Base-by-base conservation (phyloP, 2,329 filamentous ascomycete genomes). In the Ophiostoma ips region DNA sequence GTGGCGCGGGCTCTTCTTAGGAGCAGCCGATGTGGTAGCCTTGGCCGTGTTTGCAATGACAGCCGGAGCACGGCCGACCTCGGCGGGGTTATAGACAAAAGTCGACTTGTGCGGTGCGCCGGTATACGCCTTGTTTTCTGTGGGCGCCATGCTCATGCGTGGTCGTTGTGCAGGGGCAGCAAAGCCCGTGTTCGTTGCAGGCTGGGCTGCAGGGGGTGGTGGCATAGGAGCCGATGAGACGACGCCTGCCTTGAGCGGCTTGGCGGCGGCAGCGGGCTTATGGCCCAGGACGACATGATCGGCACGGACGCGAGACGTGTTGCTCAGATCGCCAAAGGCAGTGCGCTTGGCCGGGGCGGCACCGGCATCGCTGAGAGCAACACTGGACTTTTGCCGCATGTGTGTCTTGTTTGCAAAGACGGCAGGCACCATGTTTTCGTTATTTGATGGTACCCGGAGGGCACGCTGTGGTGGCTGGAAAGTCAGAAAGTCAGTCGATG, bases 321-420 rank as follows among this genome's bases (percentile, higher is more conserved):
- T 90, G 71, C 84, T 92, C 54, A 92, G 76, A 63, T 94, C 88
- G 46, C 78, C 84, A 65, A 94, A 88, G 12, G 80, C 86, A 55
- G 81, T 80, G 57, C 88, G 81, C 69, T 89, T 92, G 50, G 81
- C 72, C 51, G 77, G 72, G 49, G 73, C 73, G 54, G 73, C 69
- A 53, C 73, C 24, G 48, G 40, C 55, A 53, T 76, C 60, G 57
- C 71, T 71, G 44, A 56, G 57, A 61, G 85, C 57, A 73, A 75
- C 66, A 66, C 83, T 65, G 64, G 88, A 94, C 67, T 94, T 94
- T 68, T 87, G 83, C 55, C 84, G 83, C 59, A 87, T 81, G 59
- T 94, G 86, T 12, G 30, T 50, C 54, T 88, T 69, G 49, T 75
- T 69, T 62, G 75, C 69, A 62, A 79, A 79, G 57, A 76, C 75